phyloP scores from a whole-genome alignment of 2,329 filamentous ascomycete species.

The Xylaria sp. region DNA sequence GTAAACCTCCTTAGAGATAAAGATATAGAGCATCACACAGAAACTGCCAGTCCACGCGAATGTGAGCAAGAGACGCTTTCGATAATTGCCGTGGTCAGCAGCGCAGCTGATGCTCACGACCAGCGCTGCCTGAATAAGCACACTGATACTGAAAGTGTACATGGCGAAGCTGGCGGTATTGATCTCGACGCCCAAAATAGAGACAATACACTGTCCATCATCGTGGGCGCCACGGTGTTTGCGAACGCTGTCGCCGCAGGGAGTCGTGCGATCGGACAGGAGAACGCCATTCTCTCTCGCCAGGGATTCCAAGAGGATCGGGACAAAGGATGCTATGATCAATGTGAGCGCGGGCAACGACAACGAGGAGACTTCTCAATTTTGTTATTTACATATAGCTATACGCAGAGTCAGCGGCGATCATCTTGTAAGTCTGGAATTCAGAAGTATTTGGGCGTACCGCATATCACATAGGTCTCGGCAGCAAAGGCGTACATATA shows the following conservation, averaged over 20 bases:
- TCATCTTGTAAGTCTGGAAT: background rate
- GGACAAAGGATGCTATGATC: slow-evolving; percentile 77
- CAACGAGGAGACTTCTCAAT: background rate
- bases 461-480: slow-evolving; percentile 94
- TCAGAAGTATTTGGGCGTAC: slow-evolving; percentile 45
- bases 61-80: slow-evolving; percentile 78
- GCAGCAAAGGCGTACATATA: slow-evolving; percentile 95
- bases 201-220: slow-evolving; percentile 71
- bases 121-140: slow-evolving; percentile 79
- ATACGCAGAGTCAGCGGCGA: slow-evolving; percentile 3
- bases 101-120: slow-evolving; percentile 96
- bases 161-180: slow-evolving; percentile 97
- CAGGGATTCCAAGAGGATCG: slow-evolving; percentile 88
- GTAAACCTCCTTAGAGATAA: slow-evolving; percentile 69
- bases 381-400: slow-evolving; percentile 28
- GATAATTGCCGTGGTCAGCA: slow-evolving; percentile 87
- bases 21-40: slow-evolving; percentile 83
- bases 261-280: slow-evolving; percentile 66
- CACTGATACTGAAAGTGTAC: slow-evolving; percentile 95
- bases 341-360: slow-evolving; percentile 9
- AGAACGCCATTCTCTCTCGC: slow-evolving; percentile 89
- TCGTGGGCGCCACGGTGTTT: slow-evolving; percentile 38
- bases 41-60: slow-evolving; percentile 80
- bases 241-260: slow-evolving; percentile 63
- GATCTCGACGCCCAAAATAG: slow-evolving; percentile 75